Base-by-base conservation (phyloP, 257 asterid genomes). In the Striga asiatica region DNA sequence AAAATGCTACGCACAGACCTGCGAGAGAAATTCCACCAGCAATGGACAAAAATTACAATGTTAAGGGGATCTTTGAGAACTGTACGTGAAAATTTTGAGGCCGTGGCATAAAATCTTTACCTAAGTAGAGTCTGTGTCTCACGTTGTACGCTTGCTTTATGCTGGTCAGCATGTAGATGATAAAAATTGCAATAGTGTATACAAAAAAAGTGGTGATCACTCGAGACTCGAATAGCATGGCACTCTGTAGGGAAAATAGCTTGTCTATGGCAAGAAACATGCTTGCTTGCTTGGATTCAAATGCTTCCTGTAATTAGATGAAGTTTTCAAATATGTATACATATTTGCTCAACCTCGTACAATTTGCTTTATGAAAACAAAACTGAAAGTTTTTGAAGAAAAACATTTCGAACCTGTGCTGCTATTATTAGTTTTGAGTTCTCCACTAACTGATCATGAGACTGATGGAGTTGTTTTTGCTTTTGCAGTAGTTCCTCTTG, bases 131-230 rank as follows among this genome's bases (percentile, higher is more conserved):
- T 50, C 81, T 73, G 59, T 83, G 93, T 54, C 96, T 71, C 46
- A 83, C 88, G 2, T 71, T 74, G 62, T 81, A 81, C 0, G 94
- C 84, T 8, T 83, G 96, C 22, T 86, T 89, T 27, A 79, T 80
- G 46, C 95, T 83, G 4, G 98, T 89, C 46, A 89, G 75, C 86
- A 89, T 76, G 77, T 81, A 84, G 60, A 89, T 62, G 21, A 89
- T 60, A 65, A 86, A 73, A 65, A 86, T 78, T 7, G 75, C 78
- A 18, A 78, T 54, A 1, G 85, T 63, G 69, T 89, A 89, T 4
- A 79, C 53, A 34, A 83, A 52, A 66, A 89, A 65, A 9, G 91
- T 75, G 49, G 81, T 77, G 53, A 83, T 71, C 38, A 76, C 63
- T 51, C 94, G 69, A 21, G 96, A 81, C 64, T 86, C 96, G 13